Evolutionary conservation across 768 basidiomycete genomes (phyloP), one percentile per base, ranked within the genome.

Genomic region (Leccinellum luteum): DNA sequence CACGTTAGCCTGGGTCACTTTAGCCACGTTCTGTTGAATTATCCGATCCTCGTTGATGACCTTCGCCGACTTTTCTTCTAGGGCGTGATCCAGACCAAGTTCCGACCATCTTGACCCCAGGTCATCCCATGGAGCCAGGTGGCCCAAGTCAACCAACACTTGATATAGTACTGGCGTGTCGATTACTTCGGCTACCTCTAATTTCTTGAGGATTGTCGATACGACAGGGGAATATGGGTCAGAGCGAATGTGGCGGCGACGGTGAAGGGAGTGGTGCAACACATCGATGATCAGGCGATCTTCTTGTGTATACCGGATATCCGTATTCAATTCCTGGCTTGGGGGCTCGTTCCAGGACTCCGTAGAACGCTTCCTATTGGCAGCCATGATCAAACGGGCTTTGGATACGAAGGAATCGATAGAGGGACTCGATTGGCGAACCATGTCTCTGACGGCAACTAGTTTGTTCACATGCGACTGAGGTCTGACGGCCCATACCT

Each of bases 121-220:
- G 62, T 94, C 87, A 61, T 93, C 85, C 95, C 95, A 97, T 2
- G 89, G 86, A 2, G 88, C 79, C 21, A 90, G 67, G 7, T 86
- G 80, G 7, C 96, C 94, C 14, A 96, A 65, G 47, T 91, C 84
- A 15, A 84, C 68, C 34, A 97, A 75, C 21, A 87, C 70, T 56
- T 72, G 73, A 62, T 81, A 75, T 23, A 82, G 69, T 31, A 61
- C 62, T 0, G 63, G 66, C 5, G 62, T 58, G 25, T 71, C 66
- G 19, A 69, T 60, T 9, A 64, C 35, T 21, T 71, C 60, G 2
- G 78, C 75, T 3, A 78, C 66, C 19, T 78, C 74, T 25, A 92
- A 65, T 48, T 72, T 69, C 66, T 86, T 88, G 38, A 93, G 61
- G 54, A 96, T 81, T 15, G 74, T 72, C 15, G 81, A 78, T 27